Evolutionary conservation across 75 land plant genomes (phyloP).

Genomic region (Isoetes taiwanensis): DNA sequence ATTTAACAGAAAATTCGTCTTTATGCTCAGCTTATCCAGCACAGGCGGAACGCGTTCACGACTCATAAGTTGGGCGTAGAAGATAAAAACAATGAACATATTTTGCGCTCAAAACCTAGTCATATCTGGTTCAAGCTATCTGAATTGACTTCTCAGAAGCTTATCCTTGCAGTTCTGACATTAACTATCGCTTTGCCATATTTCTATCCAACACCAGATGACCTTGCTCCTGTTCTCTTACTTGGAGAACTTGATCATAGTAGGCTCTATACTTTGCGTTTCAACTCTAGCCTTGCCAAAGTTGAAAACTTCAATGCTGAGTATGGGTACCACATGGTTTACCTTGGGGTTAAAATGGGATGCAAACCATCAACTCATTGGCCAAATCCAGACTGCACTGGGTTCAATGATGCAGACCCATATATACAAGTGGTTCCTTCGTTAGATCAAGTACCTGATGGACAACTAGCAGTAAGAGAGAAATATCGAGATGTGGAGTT

Average conservation of each 20-base stretch:
- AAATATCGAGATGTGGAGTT: constrained; percentile 22
- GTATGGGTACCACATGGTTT: constrained; percentile 23
- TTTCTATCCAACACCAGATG: constrained; percentile 1
- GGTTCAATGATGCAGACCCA: too few species aligned
- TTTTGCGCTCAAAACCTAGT: constrained; percentile 36
- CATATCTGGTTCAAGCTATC: constrained; percentile 31
- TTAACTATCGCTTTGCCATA: constrained; percentile 16
- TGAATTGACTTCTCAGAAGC: constrained; percentile 28
- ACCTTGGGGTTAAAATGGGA: constrained; percentile 23
- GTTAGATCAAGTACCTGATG: neutral
- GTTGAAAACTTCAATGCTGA: constrained; percentile 15
- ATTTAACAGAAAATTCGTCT: too few species aligned
- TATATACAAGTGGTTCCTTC: constrained; percentile 21
- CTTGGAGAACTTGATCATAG: constrained; percentile 18
- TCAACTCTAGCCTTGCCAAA: constrained; percentile 15
- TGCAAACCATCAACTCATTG: too few species aligned
- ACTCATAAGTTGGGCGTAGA: too few species aligned
- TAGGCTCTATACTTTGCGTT: constrained; percentile 10
- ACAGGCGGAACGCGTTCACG: too few species aligned
- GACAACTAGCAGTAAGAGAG: constrained; percentile 5
- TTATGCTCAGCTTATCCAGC: too few species aligned
- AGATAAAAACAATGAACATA: too few species aligned
- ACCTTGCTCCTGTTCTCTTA: constrained; percentile 23
- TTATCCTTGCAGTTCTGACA: constrained; percentile 21
- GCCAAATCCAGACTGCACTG: too few species aligned